Conservation (phyloP, 169 alveolate genomes). For the Fabrea salina region DNA sequence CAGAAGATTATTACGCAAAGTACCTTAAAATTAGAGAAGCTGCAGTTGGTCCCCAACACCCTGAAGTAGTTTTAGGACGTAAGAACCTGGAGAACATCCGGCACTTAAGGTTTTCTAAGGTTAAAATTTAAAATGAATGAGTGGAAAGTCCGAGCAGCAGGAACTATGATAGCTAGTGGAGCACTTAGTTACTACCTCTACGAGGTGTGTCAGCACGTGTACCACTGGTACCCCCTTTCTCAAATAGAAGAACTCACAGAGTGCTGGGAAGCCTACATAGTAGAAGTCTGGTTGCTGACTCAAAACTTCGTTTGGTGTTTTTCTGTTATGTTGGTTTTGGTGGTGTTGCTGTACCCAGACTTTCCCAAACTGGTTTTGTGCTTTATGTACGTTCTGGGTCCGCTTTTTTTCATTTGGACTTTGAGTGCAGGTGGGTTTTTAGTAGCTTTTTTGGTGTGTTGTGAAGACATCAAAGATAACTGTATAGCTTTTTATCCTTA, state of each 20-base stretch:
- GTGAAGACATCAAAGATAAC: conserved; percentile 15
- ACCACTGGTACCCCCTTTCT: not conserved
- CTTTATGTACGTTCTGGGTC: conserved; percentile 12
- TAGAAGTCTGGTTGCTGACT: conserved; percentile 2
- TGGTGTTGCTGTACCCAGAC: not conserved
- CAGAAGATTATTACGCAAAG: not conserved
- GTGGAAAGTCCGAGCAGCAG: too few relatives aligned
- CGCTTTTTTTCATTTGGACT: not conserved
- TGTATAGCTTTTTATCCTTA: conserved; percentile 25
- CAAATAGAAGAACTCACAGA: not conserved
- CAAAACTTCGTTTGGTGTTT: not conserved
- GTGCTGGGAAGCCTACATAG: not conserved
- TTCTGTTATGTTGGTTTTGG: not conserved
- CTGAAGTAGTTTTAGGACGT: not conserved
- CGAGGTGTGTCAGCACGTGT: not conserved
- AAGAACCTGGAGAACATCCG: not conserved
- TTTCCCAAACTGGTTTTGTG: not conserved
- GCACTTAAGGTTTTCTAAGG: too few relatives aligned
- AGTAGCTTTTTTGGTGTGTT: not conserved
- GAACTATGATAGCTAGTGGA: too few relatives aligned
- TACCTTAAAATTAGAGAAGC: not conserved
- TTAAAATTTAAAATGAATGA: too few relatives aligned
- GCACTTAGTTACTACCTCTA: not conserved
- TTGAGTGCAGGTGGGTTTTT: not conserved
- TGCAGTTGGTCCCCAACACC: not conserved